Conservation (phyloP, 495 filamentous ascomycete species). For the Penicillium pulvis region DNA sequence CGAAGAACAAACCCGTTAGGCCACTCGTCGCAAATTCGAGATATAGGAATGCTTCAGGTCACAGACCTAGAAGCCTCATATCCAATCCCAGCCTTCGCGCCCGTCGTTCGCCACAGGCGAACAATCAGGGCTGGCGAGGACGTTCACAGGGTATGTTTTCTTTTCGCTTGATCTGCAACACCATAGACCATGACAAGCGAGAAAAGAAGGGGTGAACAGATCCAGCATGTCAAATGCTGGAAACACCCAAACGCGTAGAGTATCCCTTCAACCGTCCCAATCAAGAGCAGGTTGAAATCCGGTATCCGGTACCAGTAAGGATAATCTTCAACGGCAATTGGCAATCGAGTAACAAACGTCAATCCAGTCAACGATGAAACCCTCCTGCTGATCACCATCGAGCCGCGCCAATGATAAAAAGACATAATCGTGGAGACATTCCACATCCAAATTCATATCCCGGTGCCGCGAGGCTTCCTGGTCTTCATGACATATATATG, state of each 20-base stretch:
- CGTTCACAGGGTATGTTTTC: not conserved
- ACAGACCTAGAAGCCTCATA: constrained; percentile 18
- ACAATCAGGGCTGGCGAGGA: constrained; percentile 12
- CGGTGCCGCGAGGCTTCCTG: constrained; percentile 60
- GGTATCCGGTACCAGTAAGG: constrained; percentile 48
- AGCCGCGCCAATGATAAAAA: constrained; percentile 44
- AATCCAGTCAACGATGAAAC: constrained; percentile 25
- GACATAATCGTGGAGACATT: constrained; percentile 41
- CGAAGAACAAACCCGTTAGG: not conserved
- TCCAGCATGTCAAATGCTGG: constrained; percentile 40
- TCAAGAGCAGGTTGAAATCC: constrained; percentile 35
- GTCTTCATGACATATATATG: constrained; percentile 58
- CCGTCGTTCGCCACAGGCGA: constrained; percentile 28
- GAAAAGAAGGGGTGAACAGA: constrained; percentile 15
- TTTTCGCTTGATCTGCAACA: constrained; percentile 11
- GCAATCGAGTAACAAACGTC: constrained; percentile 12
- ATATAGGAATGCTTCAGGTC: constrained; percentile 17
- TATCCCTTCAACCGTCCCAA: constrained; percentile 32
- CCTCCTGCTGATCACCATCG: constrained; percentile 18
- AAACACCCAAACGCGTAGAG: constrained; percentile 23
- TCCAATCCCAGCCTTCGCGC: constrained; percentile 13
- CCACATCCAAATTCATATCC: constrained; percentile 56
- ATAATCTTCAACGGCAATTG: constrained; percentile 27
- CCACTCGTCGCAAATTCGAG: constrained; percentile 16
- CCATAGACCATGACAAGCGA: constrained; percentile 11